Evolutionary conservation across 1,139 yeast genomes (phyloP).

Genomic region (Sugiyamaella xylanicola): DNA sequence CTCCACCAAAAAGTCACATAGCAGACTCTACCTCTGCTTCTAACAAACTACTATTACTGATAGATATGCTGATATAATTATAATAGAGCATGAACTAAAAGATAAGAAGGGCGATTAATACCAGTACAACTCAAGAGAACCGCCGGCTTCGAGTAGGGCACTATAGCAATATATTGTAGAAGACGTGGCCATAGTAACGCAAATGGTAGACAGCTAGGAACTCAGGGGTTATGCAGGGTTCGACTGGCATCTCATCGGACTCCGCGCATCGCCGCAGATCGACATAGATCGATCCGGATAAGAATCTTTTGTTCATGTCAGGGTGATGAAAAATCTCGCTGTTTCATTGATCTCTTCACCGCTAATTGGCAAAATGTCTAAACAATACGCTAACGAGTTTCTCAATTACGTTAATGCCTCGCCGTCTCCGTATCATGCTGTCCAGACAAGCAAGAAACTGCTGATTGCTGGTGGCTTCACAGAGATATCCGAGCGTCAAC

Average conservation of each 20-base stretch:
- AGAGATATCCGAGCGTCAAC: constrained; percentile 72
- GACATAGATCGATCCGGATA: background rate
- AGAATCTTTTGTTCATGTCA: background rate
- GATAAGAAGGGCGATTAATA: no score
- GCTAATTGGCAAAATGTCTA: constrained; percentile 14
- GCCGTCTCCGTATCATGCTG: constrained; percentile 96
- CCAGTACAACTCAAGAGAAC: no score
- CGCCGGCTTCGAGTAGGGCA: no score
- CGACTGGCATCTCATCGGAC: no score
- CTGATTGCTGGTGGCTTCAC: constrained; percentile 64
- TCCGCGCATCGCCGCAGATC: background rate
- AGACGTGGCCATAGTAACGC: no score
- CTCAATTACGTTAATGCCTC: constrained; percentile 78
- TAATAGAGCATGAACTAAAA: no score
- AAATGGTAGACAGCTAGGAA: no score
- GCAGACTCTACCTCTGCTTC: no score
- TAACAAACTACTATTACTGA: no score
- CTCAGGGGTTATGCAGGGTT: constrained; percentile 8
- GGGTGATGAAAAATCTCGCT: background rate
- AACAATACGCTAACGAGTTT: constrained; percentile 46
- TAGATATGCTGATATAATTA: no score
- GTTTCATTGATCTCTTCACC: background rate
- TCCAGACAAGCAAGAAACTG: constrained; percentile 58
- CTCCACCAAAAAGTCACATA: no score
- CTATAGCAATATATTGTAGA: no score